Base-by-base conservation (phyloP, 2,329 filamentous ascomycete species). In the Canariomyces notabilis region DNA sequence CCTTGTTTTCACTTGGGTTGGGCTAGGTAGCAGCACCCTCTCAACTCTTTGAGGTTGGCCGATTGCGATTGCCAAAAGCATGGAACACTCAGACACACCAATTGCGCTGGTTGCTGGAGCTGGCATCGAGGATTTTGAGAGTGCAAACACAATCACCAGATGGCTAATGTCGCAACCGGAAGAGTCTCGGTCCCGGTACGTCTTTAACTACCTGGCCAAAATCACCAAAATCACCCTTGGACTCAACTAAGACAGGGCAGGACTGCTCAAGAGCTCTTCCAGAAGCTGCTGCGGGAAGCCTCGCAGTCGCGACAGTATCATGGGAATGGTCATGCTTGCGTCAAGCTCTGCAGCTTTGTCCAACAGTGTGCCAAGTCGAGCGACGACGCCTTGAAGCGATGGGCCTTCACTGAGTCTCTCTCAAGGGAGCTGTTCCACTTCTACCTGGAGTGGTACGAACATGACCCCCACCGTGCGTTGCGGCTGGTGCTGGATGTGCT, bases 401-500 rank as follows among this genome's bases (percentile, higher is more conserved):
- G 78, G 69, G 75, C 75, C 1, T 81, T 79, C 50, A 73, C 72
- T 9, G 62, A 69, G 50, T 58, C 66, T 22, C 72, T 75, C 3
- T 71, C 68, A 16, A 54, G 73, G 41, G 65, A 67, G 42, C 64
- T 84, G 19, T 82, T 83, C 63, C 67, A 75, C 44, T 83, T 81
- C 57, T 85, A 80, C 58, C 67, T 83, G 41, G 79, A 83, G 56
- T 83, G 80, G 79, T 82, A 81, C 55, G 80, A 83, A 57, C 77
- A 77, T 46, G 80, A 83, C 57, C 76, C 80, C 49, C 77, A 82
- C 55, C 71, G 80, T 9, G 80, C 80, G 29, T 77, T 83, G 75
- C 76, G 75, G 51, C 70, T 82, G 48, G 74, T 82, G 4, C 68
- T 83, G 23, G 80, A 84, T 53, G 65, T 81, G 16, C 64, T 83